Evolutionary conservation across 495 filamentous ascomycete genomes (phyloP), one percentile per base, ranked within the genome.

Genomic region (Trichocladium uniseriatum): DNA sequence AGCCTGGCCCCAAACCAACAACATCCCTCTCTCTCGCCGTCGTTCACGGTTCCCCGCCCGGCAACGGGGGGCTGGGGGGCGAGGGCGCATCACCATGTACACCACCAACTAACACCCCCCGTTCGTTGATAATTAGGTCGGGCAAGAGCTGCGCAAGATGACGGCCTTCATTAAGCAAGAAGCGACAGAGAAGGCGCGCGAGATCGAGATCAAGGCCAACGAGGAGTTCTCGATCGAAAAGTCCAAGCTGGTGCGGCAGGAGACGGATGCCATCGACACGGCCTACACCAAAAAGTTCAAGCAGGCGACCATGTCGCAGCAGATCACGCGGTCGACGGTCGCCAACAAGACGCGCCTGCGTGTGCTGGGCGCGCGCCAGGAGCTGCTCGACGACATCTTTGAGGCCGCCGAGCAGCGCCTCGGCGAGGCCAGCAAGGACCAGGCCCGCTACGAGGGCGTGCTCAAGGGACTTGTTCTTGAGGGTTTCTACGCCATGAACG

Each of bases 131-230:
- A n/a, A n/a, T n/a, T 56, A 96, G 90, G 91, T 99, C 71, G 78
- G 82, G 63, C 79, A 80, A 67, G 94, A 99, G 79, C 87, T 99
- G 66, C 87, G 84, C 75, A 99, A 99, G 78, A 99, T 99, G 94
- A 97, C 94, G 38, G 88, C 90, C 66, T 99, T 99, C 85, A 99
- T 99, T 81, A 85, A 84, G 65, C 90, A 96, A 73, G 94, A 99
- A 78, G 94, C 94, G 20, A 73, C 82, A 32, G 94, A 99, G 66
- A 99, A 99, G 73, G 89, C 90, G 57, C 81, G 81, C 62, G 94
- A 99, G 68, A 97, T 99, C 72, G 77, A 87, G 55, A 80, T 96
- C 70, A 97, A 97, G 70, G 94, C 94, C 68, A 87, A 97, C 70
- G 89, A 96, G 67, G 94, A 99, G 67, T 95, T 96, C 68, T 83